These are phyloP conservation scores for Erythrobasidium yunnanense DNA, from an alignment of 768 basidiomycete genomes.

Conservation along the genomic window DNA sequence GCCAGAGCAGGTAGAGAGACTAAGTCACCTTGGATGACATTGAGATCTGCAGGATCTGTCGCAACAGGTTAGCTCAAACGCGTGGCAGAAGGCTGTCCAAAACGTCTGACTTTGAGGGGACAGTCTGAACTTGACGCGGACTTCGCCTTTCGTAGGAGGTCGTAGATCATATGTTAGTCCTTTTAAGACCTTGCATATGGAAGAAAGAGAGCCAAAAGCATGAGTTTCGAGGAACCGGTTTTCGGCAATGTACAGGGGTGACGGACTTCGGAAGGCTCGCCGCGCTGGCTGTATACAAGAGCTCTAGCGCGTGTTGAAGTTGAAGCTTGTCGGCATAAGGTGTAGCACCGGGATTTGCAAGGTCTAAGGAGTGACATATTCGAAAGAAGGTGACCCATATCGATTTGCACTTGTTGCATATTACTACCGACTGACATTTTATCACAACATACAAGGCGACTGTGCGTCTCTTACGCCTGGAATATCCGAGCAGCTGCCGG, in stretches of 20 bases:
- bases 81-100: not conserved
- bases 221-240: too few relatives aligned
- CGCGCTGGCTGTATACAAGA: slow-evolving; percentile 9
- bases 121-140: not conserved
- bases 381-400: too few relatives aligned
- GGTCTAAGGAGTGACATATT: too few relatives aligned
- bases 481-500: too few relatives aligned
- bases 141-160: not conserved
- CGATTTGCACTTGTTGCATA: too few relatives aligned
- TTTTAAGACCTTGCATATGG: not conserved
- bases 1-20: slow-evolving; percentile 17
- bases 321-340: not conserved
- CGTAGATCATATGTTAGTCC: slow-evolving; percentile 7
- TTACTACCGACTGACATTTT: too few relatives aligned
- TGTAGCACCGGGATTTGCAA: too few relatives aligned
- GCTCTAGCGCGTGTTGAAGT: slow-evolving; percentile 3
- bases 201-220: not conserved
- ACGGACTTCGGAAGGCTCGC: slow-evolving; percentile 12
- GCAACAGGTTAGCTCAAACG: not conserved
- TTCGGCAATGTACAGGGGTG: not conserved
- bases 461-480: too few relatives aligned
- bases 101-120: slow-evolving; percentile 2
- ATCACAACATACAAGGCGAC: too few relatives aligned
- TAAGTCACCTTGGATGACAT: slow-evolving; percentile 36
- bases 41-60: slow-evolving; percentile 30